Evolutionary conservation across 2,329 filamentous ascomycete genomes (phyloP).

Genomic region (Calonectria honghensis): DNA sequence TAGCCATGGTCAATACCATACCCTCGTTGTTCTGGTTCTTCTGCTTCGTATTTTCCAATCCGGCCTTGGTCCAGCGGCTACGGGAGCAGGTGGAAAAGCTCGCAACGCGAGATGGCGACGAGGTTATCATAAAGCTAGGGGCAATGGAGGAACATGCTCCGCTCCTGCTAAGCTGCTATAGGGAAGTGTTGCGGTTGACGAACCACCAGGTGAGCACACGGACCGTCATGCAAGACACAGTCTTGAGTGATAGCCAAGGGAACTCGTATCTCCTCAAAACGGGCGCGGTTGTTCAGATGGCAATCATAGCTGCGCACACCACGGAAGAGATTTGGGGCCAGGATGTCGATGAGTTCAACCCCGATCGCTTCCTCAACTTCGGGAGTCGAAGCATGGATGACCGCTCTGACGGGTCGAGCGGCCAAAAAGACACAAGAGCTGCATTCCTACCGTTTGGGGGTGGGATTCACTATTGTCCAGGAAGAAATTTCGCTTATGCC

Average conservation of each 20-base stretch:
- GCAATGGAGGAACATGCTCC: conserved; percentile 62
- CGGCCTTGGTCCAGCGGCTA: conserved; percentile 53
- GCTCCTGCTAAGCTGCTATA: conserved; percentile 57
- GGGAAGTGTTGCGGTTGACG: conserved; percentile 64
- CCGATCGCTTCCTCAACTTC: conserved; percentile 39
- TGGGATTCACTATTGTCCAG: conserved; percentile 32
- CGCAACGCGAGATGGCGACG: conserved; percentile 11
- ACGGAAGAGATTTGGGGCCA: conserved; percentile 45
- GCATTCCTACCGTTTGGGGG: conserved; percentile 33
- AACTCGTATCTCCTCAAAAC: conserved; percentile 53
- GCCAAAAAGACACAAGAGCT: conserved; percentile 20
- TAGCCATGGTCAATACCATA: conserved; percentile 60
- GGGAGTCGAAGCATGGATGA: conserved; percentile 10
- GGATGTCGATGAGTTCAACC: conserved; percentile 34
- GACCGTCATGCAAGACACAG: conserved; percentile 63
- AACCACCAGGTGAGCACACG: conserved; percentile 61
- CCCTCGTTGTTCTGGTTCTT: conserved; percentile 62
- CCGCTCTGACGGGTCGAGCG: conserved; percentile 32
- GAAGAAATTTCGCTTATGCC: conserved; percentile 36
- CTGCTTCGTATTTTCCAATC: conserved; percentile 55
- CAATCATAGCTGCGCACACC: conserved; percentile 39
- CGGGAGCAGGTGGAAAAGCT: conserved; percentile 55
- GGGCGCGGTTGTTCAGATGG: conserved; percentile 47
- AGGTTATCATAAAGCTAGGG: conserved; percentile 57
- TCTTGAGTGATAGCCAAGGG: conserved; percentile 46